These are phyloP conservation scores for Calonectria multiphialidica DNA, from an alignment of 2,329 filamentous ascomycete species.

Conservation along the genomic window DNA sequence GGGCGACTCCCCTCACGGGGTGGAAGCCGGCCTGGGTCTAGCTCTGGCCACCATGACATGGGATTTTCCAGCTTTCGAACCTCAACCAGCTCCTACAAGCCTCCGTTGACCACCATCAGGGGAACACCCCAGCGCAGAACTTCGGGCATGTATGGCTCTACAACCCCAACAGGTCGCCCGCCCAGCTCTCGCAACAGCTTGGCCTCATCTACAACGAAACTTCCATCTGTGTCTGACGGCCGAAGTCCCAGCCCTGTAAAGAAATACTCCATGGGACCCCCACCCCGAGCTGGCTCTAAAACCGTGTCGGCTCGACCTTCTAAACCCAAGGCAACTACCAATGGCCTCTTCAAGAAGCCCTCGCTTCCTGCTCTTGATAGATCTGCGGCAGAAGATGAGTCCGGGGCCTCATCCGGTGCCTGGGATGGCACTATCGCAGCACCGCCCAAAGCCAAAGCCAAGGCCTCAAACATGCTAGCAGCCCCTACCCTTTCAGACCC, in stretches of 20 bases:
- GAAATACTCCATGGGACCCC: constrained; percentile 46
- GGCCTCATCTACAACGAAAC: constrained; percentile 38
- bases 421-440: constrained; percentile 49
- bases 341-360: constrained; percentile 68
- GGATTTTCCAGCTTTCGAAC: constrained; percentile 54
- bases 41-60: constrained; percentile 59
- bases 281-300: constrained; percentile 59
- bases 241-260: constrained; percentile 57
- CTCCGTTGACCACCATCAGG: constrained; percentile 56
- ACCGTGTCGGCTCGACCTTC: constrained; percentile 59
- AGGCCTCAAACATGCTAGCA: constrained; percentile 28
- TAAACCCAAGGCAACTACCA: constrained; percentile 65
- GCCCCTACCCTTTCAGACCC: constrained; percentile 19
- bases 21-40: constrained; percentile 67
- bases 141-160: constrained; percentile 34
- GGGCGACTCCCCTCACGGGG: constrained; percentile 62
- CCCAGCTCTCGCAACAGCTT: constrained; percentile 39
- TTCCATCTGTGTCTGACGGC: constrained; percentile 39
- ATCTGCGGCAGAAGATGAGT: constrained; percentile 30
- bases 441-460: constrained; percentile 3
- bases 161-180: constrained; percentile 41
- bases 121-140: constrained; percentile 56
- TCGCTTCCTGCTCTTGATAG: constrained; percentile 57
- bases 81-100: constrained; percentile 58
- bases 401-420: constrained; percentile 31